Percentiles rank a stretch among this genome's conserved stretches.
These are phyloP conservation scores for Fusarium nurragi DNA, from an alignment of 2,329 filamentous ascomycete genomes.

Conservation along the genomic window DNA sequence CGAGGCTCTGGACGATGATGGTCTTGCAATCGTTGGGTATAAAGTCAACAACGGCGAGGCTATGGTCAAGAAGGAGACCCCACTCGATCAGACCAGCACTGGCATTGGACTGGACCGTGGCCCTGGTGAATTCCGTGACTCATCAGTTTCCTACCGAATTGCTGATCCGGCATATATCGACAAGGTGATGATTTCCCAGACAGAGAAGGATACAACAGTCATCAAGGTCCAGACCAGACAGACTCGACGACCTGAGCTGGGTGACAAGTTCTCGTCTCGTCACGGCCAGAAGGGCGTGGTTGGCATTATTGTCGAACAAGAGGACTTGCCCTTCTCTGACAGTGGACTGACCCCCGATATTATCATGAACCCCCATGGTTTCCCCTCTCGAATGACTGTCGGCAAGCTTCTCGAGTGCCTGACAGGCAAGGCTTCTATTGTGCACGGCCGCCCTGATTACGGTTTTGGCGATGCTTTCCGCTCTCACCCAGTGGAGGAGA, in stretches of 20 bases:
- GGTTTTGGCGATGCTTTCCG: slow-evolving; percentile 84
- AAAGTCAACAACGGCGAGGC: slow-evolving; percentile 81
- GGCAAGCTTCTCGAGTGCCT: slow-evolving; percentile 97
- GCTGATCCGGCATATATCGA: slow-evolving; percentile 90
- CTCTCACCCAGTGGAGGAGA: slow-evolving; percentile 85
- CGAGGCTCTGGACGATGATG: slow-evolving; percentile 81
- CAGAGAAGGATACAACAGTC: slow-evolving; percentile 84
- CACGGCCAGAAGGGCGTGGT: slow-evolving; percentile 99
- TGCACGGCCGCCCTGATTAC: slow-evolving; percentile 87
- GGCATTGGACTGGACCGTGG: slow-evolving; percentile 75
- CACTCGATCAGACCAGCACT: slow-evolving; percentile 78
- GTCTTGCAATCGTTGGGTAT: slow-evolving; percentile 86
- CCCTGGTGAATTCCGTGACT: slow-evolving; percentile 71
- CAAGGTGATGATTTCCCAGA: slow-evolving; percentile 93
- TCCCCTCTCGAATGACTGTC: slow-evolving; percentile 99
- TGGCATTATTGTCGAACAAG: slow-evolving; percentile 94
- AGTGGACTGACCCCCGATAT: slow-evolving; percentile 93
- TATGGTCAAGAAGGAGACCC: slow-evolving; percentile 90
- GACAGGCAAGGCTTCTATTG: slow-evolving; percentile 90
- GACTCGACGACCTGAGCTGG: slow-evolving; percentile 91
- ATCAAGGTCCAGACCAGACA: slow-evolving; percentile 97
- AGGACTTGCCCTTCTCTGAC: slow-evolving; percentile 96
- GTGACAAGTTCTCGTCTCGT: slow-evolving; percentile 98
- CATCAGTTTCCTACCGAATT: slow-evolving; percentile 80
- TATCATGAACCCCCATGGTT: slow-evolving; percentile 99